Evolutionary conservation across 2,329 filamentous ascomycete genomes (phyloP).

Genomic region (Whalleya microplaca): DNA sequence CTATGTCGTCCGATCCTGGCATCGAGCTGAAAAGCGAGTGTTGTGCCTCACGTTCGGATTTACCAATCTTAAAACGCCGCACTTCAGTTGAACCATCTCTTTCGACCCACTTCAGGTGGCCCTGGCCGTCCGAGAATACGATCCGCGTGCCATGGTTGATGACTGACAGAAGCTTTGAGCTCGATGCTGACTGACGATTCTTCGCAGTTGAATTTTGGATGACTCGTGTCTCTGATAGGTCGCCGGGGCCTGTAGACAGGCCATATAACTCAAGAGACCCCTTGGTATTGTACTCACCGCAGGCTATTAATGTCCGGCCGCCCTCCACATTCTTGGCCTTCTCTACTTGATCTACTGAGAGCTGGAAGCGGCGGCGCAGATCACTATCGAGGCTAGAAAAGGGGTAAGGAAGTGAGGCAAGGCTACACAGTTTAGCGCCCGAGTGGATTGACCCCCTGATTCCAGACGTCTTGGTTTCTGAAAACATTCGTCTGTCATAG

Average conservation of each 20-base stretch:
- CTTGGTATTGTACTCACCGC: slow-evolving; percentile 89
- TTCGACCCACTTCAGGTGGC: slow-evolving; percentile 88
- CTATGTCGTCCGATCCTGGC: slow-evolving; percentile 70
- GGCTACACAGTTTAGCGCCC: slow-evolving; percentile 75
- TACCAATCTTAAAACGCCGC: slow-evolving; percentile 57
- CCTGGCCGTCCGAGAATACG: slow-evolving; percentile 82
- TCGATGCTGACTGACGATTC: slow-evolving; percentile 83
- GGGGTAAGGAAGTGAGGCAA: slow-evolving; percentile 71
- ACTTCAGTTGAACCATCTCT: slow-evolving; percentile 73
- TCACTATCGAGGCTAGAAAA: slow-evolving; percentile 67
- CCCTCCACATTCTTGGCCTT: slow-evolving; percentile 55
- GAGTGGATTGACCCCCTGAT: slow-evolving; percentile 81
- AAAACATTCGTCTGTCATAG: slow-evolving; percentile 87
- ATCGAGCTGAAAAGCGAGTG: slow-evolving; percentile 56
- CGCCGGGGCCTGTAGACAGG: slow-evolving; percentile 46
- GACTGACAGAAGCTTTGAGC: slow-evolving; percentile 80
- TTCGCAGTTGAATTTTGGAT: slow-evolving; percentile 60
- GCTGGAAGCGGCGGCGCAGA: slow-evolving; percentile 55
- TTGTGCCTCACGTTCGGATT: slow-evolving; percentile 52
- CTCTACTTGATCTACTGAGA: slow-evolving; percentile 58
- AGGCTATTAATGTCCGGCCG: slow-evolving; percentile 74
- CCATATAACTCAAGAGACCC: slow-evolving; percentile 89
- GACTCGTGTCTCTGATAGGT: slow-evolving; percentile 28
- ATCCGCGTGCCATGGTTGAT: slow-evolving; percentile 80
- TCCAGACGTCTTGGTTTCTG: slow-evolving; percentile 71